Conservation (phyloP, 768 basidiomycete genomes). For the Trametes maxima region DNA sequence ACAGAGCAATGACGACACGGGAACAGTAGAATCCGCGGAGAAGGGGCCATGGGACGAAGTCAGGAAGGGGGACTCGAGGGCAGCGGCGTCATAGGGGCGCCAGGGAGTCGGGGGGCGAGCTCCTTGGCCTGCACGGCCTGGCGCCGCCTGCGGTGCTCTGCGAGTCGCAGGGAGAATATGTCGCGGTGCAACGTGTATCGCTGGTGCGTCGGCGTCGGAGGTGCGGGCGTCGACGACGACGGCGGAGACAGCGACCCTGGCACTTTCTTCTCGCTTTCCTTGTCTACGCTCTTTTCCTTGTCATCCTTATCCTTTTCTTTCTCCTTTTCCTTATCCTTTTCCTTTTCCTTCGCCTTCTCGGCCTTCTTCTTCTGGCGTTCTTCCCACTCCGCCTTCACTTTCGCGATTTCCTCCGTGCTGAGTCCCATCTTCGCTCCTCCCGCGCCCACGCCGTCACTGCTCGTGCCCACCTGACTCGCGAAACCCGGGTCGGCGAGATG, state of each 20-base stretch:
- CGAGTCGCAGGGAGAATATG: constrained; percentile 77
- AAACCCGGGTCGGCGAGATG: constrained; percentile 85
- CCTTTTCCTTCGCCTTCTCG: constrained; percentile 55
- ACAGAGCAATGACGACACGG: constrained; percentile 1
- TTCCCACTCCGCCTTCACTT: constrained; percentile 80
- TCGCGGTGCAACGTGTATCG: constrained; percentile 82
- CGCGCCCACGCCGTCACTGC: constrained; percentile 33
- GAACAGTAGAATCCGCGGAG: not conserved
- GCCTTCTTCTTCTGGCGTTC: constrained; percentile 65
- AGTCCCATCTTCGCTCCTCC: constrained; percentile 43
- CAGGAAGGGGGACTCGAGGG: constrained; percentile 15
- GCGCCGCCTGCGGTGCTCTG: constrained; percentile 70
- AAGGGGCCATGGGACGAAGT: constrained; percentile 4
- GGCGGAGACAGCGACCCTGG: constrained; percentile 34
- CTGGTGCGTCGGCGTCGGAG: constrained; percentile 57
- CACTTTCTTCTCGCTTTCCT: constrained; percentile 28
- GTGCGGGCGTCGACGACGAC: constrained; percentile 29
- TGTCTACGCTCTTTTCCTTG: constrained; percentile 22
- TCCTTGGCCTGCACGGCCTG: constrained; percentile 69
- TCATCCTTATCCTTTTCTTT: constrained; percentile 42
- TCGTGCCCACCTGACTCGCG: constrained; percentile 51
- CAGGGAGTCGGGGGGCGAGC: constrained; percentile 71
- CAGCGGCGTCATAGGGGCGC: constrained; percentile 46
- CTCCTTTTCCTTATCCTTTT: constrained; percentile 45
- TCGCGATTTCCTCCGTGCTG: constrained; percentile 73